Conservation (phyloP, 169 alveolate species). For the Perkinsus marinus region DNA sequence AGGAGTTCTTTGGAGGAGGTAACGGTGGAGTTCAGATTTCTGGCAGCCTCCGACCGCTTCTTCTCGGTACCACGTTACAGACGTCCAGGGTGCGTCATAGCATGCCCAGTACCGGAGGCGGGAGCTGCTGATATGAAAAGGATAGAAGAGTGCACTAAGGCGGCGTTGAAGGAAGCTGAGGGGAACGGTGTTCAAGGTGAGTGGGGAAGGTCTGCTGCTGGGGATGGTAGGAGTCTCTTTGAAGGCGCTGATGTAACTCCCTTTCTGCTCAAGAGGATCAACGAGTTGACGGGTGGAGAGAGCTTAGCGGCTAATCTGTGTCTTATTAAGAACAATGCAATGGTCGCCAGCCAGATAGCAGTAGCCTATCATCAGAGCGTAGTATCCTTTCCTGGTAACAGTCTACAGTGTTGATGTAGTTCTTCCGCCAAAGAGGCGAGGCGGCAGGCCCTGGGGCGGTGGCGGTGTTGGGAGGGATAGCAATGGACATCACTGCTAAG, state of each 20-base stretch:
- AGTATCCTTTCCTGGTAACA: background rate
- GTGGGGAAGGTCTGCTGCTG: background rate
- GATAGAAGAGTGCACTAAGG: constrained; percentile 34
- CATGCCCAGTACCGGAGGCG: background rate
- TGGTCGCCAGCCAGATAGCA: constrained; percentile 10
- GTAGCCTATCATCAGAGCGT: background rate
- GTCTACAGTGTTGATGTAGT: background rate
- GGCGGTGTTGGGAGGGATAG: background rate
- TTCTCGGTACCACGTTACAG: background rate
- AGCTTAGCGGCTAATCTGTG: constrained; percentile 49
- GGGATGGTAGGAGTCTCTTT: constrained; percentile 3
- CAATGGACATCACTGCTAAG: background rate
- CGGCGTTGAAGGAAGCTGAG: constrained; percentile 47
- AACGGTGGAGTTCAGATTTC: background rate
- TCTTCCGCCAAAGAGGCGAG: background rate
- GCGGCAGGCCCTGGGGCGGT: background rate
- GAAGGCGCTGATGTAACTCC: constrained; percentile 61
- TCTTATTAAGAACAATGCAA: constrained; percentile 45
- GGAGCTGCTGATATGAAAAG: background rate
- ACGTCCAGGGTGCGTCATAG: background rate
- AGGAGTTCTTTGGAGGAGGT: background rate
- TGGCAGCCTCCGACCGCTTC: background rate
- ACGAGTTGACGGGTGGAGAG: constrained; percentile 60
- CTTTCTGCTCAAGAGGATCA: constrained; percentile 56
- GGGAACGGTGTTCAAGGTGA: background rate